Conservation (phyloP, 202 grass and related monocot genomes). For the Eragrostis tef region DNA sequence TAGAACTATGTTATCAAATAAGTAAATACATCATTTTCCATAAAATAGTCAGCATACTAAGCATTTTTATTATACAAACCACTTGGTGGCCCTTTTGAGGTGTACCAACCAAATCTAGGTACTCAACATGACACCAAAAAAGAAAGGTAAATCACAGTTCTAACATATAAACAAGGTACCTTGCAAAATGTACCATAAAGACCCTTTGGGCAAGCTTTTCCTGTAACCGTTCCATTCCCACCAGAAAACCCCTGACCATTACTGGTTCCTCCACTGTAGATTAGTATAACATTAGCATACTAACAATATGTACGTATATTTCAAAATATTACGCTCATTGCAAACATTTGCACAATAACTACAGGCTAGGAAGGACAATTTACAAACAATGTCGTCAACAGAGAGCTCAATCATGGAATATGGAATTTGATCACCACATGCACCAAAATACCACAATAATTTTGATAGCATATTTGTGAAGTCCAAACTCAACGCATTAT, state of each 20-base stretch:
- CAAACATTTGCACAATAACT: neutral
- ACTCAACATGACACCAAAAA: neutral
- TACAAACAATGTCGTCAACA: conserved; percentile 29
- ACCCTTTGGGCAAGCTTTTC: conserved; percentile 90
- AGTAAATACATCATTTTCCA: conserved; percentile 20
- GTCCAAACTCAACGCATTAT: neutral
- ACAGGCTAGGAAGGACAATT: conserved; percentile 12
- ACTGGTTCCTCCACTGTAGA: conserved; percentile 79
- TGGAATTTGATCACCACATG: neutral
- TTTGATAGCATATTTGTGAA: neutral
- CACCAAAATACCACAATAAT: conserved; percentile 1
- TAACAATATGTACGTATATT: conserved; percentile 11
- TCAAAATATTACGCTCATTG: conserved; percentile 1
- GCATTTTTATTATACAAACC: conserved; percentile 19
- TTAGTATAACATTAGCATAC: conserved; percentile 34
- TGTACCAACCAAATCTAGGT: conserved; percentile 34
- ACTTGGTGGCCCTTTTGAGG: neutral
- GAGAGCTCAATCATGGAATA: conserved; percentile 25
- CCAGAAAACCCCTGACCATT: conserved; percentile 72
- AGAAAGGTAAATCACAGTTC: neutral
- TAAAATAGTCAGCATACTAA: conserved; percentile 21
- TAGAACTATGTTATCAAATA: conserved; percentile 13
- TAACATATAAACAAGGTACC: conserved; percentile 59
- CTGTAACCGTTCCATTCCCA: conserved; percentile 91
- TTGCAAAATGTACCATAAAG: conserved; percentile 99